These are phyloP conservation scores for Asterella californica DNA, from an alignment of 225 moss, liverwort and hornwort species.

Conservation along the genomic window DNA sequence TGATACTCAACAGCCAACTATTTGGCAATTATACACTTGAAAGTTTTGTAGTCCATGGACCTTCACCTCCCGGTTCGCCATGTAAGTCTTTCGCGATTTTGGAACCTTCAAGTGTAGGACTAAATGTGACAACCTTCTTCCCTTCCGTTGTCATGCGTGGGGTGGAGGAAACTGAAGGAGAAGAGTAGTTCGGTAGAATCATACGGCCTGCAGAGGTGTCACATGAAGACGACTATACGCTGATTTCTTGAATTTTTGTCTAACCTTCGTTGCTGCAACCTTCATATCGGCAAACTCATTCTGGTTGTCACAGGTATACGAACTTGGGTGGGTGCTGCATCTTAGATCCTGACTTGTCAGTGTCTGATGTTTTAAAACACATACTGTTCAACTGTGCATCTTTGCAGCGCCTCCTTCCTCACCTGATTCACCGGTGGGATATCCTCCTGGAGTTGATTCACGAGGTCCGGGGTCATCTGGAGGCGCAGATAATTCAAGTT, in stretches of 20 bases:
- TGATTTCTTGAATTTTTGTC: background rate
- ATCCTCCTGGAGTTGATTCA: slow-evolving; percentile 2
- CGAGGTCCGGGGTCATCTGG: slow-evolving; percentile 38
- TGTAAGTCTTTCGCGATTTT: slow-evolving; percentile 33
- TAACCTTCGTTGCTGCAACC: background rate
- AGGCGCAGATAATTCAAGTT: slow-evolving; percentile 44
- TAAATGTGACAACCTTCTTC: background rate
- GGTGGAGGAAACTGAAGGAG: background rate
- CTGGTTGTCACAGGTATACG: background rate
- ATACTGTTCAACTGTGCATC: slow-evolving; percentile 23
- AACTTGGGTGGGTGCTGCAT: background rate
- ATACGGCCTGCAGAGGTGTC: background rate
- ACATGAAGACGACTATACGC: background rate
- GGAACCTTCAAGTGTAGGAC: background rate
- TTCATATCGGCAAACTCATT: background rate
- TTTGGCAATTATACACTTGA: slow-evolving; percentile 80
- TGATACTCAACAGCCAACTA: slow-evolving; percentile 56
- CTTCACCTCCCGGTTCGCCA: slow-evolving; percentile 48
- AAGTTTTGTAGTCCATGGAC: slow-evolving; percentile 57
- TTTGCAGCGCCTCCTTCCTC: slow-evolving; percentile 31
- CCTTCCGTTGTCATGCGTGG: background rate
- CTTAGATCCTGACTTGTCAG: background rate
- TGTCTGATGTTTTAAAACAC: background rate
- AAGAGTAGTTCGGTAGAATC: background rate
- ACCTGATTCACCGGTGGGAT: slow-evolving; percentile 20